Evolutionary conservation across 768 basidiomycete genomes (phyloP), one percentile per base, ranked within the genome.

Genomic region (Steccherinum ochraceum): DNA sequence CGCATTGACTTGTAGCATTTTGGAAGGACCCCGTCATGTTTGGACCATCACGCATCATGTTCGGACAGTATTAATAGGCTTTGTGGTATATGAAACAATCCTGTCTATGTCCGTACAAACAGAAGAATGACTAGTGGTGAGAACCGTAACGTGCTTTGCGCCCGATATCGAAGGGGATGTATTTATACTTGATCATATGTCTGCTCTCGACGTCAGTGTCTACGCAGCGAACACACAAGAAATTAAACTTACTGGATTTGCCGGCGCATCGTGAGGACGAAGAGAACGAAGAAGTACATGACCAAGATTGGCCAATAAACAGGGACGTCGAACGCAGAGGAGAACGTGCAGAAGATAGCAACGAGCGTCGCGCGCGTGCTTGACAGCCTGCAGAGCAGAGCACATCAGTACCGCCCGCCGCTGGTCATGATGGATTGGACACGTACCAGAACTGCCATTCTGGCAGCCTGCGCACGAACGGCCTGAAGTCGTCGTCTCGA

Each of bases 231-330:
- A 7, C 16, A 30, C 50, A 21, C 24, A 3, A 7, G 3, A 23
- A 40, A 18, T 26, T 5, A n/a, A 2, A 78, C 93, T 61, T 66
- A 95, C 93, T 92, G 90, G 57, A 97, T 93, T 69, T 97, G 93
- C 55, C 93, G 74, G 55, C 93, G 80, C 92, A 99, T 95, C 3
- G 95, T 98, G 59, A 98, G 73, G 19, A 89, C 80, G 64, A 97
- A 97, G 49, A 98, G 78, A 40, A 93, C 86, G 68, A 89, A 89
- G 77, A 98, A 99, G 73, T 99, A 99, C 52, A 97, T 75, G 59
- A 98, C 84, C 49, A 99, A 81, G 68, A 99, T 98, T 5, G 96
- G 96, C 94, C 96, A 98, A 72, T 96, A 98, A 20, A 98, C 96
- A 5, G 96, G 95, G 19, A 99, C 88, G 65, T 98, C 94, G 58